A percentile compares a stretch with the other conserved stretches of the same genome.
Evolutionary conservation across 2,329 filamentous ascomycete species (phyloP).

Genomic region (Clonostachys byssicola): DNA sequence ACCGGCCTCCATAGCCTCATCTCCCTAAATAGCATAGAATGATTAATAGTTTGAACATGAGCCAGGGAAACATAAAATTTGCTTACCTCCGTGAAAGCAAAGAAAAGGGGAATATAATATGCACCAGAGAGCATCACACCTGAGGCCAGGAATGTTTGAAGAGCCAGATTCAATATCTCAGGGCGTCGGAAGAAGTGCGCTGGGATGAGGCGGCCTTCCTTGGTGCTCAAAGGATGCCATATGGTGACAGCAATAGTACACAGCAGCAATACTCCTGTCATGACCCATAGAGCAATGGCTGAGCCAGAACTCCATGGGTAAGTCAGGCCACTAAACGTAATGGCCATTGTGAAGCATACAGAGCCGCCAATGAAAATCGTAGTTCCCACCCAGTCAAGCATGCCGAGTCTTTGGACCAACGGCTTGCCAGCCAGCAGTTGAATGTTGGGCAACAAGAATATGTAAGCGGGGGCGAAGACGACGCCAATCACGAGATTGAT

Average conservation of each 20-base stretch:
- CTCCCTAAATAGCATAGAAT: constrained; percentile 14
- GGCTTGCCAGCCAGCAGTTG: constrained; percentile 2
- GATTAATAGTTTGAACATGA: background rate
- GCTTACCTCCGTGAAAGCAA: constrained; percentile 32
- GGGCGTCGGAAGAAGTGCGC: too few species aligned
- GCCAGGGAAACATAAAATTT: background rate
- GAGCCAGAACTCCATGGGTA: constrained; percentile 35
- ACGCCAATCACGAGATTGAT: constrained; percentile 45
- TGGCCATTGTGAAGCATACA: constrained; percentile 32
- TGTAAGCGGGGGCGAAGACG: constrained; percentile 15
- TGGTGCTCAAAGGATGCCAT: constrained; percentile 18
- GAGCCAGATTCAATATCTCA: constrained; percentile 8
- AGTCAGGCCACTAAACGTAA: constrained; percentile 39
- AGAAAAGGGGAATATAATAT: constrained; percentile 45
- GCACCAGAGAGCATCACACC: constrained; percentile 8
- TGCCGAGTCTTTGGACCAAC: constrained; percentile 15
- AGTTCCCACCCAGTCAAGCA: constrained; percentile 36
- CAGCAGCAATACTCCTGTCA: constrained; percentile 30
- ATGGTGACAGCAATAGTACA: constrained; percentile 33
- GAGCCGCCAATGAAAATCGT: constrained; percentile 32
- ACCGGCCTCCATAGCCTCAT: constrained; percentile 26
- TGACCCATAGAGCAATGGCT: constrained; percentile 36
- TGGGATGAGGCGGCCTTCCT: too few species aligned
- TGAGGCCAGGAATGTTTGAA: constrained; percentile 9
- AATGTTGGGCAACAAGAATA: constrained; percentile 14